Percentiles rank a stretch among this genome's conserved stretches.
These are phyloP conservation scores for Myxozyma kluyveri DNA, from an alignment of 805 yeast species.

Conservation along the genomic window DNA sequence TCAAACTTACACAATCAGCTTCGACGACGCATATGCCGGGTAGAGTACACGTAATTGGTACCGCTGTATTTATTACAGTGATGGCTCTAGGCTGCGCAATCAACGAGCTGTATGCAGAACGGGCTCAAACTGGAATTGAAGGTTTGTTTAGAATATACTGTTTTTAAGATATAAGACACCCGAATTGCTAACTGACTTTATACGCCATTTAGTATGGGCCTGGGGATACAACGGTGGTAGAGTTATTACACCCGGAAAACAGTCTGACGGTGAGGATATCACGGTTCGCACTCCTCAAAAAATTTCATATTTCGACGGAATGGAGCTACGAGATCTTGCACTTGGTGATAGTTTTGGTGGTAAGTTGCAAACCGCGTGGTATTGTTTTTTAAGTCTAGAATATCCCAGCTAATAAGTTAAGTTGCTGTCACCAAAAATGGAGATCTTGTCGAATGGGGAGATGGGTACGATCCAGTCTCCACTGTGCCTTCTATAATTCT, in stretches of 20 bases:
- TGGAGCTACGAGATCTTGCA: slow-evolving; percentile 54
- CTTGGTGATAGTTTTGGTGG: slow-evolving; percentile 46
- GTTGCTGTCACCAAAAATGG: slow-evolving; percentile 68
- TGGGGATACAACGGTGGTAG: slow-evolving; percentile 57
- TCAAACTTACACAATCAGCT: too few species aligned
- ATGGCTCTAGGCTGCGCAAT: too few species aligned
- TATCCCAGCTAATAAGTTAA: not conserved
- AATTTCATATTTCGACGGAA: slow-evolving; percentile 61
- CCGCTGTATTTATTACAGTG: too few species aligned
- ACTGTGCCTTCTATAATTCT: slow-evolving; percentile 42
- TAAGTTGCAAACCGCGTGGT: not conserved
- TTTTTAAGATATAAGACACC: not conserved
- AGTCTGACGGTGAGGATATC: slow-evolving; percentile 24
- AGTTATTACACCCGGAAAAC: slow-evolving; percentile 37
- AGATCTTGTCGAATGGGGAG: slow-evolving; percentile 71
- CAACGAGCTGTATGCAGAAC: slow-evolving; percentile 12
- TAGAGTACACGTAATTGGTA: too few species aligned
- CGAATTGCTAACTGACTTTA: slow-evolving; percentile 37
- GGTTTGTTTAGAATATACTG: slow-evolving; percentile 1
- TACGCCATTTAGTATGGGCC: slow-evolving; percentile 55
- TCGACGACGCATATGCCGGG: too few species aligned
- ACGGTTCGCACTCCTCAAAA: slow-evolving; percentile 56
- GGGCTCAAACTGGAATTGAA: slow-evolving; percentile 35
- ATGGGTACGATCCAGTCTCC: slow-evolving; percentile 39
- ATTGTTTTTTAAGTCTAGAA: too few species aligned